Base-by-base conservation (phyloP, 2,329 filamentous ascomycete species). In the Hypoxylon sp. region DNA sequence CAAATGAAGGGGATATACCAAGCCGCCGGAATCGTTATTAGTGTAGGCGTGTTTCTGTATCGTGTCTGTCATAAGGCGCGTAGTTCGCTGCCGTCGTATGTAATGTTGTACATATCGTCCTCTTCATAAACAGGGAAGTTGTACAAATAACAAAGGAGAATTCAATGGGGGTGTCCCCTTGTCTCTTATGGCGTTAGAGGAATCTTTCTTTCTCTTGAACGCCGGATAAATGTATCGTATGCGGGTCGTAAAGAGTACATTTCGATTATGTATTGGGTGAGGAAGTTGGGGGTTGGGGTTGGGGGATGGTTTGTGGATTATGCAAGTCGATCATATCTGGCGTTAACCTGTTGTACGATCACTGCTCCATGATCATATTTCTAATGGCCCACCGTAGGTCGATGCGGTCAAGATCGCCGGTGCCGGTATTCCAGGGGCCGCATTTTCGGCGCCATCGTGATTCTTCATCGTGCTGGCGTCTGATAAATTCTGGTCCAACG, bases 401-500 rank as follows among this genome's bases (percentile, higher is more conserved):
- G 71, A 87, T 86, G 74, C 85, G 84, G 69, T 88, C 84, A 64
- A 85, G 82, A 33, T 83, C 80, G 55, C 87, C 85, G 24, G 35
- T 29, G 19, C 47, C 26, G 71, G 86, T 82, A 57, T 87, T 88
- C 96, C 96, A 99, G 75, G 88, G 90, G 78, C 92, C 91, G 73
- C 95, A 95, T 81, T 94, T 95, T 79, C 91, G 90, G 73, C 91
- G 87, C 96, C 96, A 99, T 68, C 93, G 87, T 52, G 93, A 91
- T 81, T 99, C 96, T 81, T 99, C 96, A 76, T 95, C 94, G 66
- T 92, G 88, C 78, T 98, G 95, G 70, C 94, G 87, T 74, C 91
- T 87, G 70, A 98, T 91, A 77, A 98, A 99, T 79, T 97, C 94
- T 2, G 95, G 96, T 0, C 96, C 96, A 62, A 99, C 94, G 78